Evolutionary conservation across 2,329 filamentous ascomycete genomes (phyloP).

Genomic region (Metarhizium humberi): DNA sequence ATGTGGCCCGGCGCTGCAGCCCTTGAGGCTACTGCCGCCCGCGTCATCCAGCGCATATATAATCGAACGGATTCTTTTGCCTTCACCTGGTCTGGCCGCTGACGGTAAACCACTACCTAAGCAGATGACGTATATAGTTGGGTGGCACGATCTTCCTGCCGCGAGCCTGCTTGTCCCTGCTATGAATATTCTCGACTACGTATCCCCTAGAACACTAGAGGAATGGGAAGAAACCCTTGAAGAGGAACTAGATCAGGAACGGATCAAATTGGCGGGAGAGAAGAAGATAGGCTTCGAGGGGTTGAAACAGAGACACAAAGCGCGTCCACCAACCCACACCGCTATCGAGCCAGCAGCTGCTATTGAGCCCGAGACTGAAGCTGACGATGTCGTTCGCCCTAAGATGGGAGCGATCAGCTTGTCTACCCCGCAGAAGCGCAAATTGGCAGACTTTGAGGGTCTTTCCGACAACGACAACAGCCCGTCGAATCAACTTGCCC

Average conservation of each 20-base stretch:
- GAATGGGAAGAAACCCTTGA: slow-evolving; percentile 43
- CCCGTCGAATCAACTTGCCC: slow-evolving; percentile 18
- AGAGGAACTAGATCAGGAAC: slow-evolving; percentile 32
- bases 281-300: slow-evolving; percentile 9
- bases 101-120: slow-evolving; percentile 29
- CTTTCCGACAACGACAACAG: slow-evolving; percentile 20
- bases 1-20: slow-evolving; percentile 37
- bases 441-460: slow-evolving; percentile 19
- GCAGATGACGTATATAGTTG: slow-evolving; percentile 44
- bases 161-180: slow-evolving; percentile 37
- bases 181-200: slow-evolving; percentile 45
- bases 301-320: slow-evolving; percentile 11
- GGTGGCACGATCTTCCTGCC: slow-evolving; percentile 42
- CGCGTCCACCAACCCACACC: slow-evolving; percentile 19
- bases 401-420: slow-evolving; percentile 25
- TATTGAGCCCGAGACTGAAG: slow-evolving; percentile 15
- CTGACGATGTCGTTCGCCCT: slow-evolving; percentile 11
- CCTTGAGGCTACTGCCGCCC: slow-evolving; percentile 36
- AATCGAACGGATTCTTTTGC: slow-evolving; percentile 39
- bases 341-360: slow-evolving; percentile 15
- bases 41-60: slow-evolving; percentile 49
- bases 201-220: slow-evolving; percentile 46
- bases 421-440: slow-evolving; percentile 25
- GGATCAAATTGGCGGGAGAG: slow-evolving; percentile 17
- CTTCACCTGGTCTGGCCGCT: slow-evolving; percentile 20